Evolutionary conservation across 1,284 basidiomycete genomes (phyloP), one percentile per base, ranked within the genome.

Genomic region (Fomitopsis palustris): DNA sequence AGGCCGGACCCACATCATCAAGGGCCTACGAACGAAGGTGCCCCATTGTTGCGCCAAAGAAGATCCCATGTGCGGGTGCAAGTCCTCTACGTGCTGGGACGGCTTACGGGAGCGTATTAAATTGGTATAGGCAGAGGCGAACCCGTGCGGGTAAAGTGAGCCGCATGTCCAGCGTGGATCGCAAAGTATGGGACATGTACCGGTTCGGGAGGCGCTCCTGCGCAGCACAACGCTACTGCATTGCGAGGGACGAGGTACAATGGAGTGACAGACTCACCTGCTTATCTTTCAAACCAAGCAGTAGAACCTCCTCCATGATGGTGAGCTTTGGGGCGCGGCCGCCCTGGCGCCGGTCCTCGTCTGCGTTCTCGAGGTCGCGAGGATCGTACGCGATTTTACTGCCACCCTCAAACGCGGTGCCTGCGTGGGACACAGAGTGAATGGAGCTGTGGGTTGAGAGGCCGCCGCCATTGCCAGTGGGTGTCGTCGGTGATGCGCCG

Each of bases 261-360:
- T 33, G 54, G 39, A 9, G 55, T 53, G 17, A n/a, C 19, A 12
- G 56, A 52, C 85, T 56, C 65, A 91, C 90, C 78, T 93, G 92
- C 69, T 91, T 92, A 75, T 95, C 94, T 72, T 95, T 95, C 55
- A 94, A 78, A 1, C 97, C 96, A 16, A 99, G 78, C 57, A 99
- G 75, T 57, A 99, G 77, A 17, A 99, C 88, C 77, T 99, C 97
- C 77, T 99, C 96, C 92, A 99, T 94, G 59, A 99, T 84, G 9
- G 96, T 99, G 66, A 99, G 78, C 61, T 83, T 82, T 0, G 96
- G 97, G 73, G 91, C 84, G 71, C 86, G 86, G 19, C 88, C 88
- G 8, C 88, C 87, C 57, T 81, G 69, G 57, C 77, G 79, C 38
- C 78, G 79, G 59, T 87, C 85, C 73, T 97, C 93, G 52, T 83